Evolutionary conservation across 352 stramenopile species (phyloP).

Genomic region (Globisporangium uncinulatum): DNA sequence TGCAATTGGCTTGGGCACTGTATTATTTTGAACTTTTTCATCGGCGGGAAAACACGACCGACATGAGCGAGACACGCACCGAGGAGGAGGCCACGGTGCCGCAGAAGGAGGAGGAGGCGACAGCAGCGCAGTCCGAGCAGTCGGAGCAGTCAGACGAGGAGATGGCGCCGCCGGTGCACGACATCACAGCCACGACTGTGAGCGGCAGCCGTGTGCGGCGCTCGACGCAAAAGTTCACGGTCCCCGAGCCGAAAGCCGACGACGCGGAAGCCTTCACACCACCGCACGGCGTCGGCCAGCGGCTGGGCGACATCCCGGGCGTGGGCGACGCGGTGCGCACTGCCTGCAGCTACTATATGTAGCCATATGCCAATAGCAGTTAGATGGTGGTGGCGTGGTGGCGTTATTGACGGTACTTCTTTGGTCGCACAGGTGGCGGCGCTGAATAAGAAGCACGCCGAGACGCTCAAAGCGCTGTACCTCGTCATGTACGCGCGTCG

Average conservation of each 20-base stretch:
- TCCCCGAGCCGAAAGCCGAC: constrained; percentile 36
- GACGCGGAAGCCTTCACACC: constrained; percentile 60
- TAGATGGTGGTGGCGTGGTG: neutral
- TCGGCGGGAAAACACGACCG: too few relatives aligned
- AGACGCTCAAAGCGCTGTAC: constrained; percentile 79
- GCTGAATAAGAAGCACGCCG: constrained; percentile 63
- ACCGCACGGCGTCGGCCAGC: constrained; percentile 41
- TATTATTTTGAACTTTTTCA: too few relatives aligned
- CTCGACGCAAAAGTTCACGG: constrained; percentile 65
- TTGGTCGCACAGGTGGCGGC: constrained; percentile 39
- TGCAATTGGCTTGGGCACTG: too few relatives aligned
- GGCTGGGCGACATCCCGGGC: constrained; percentile 60
- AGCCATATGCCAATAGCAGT: neutral
- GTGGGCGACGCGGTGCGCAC: constrained; percentile 39
- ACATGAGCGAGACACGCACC: constrained; percentile 3
- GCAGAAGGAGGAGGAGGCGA: neutral
- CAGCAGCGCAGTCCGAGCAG: neutral
- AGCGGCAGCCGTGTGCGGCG: constrained; percentile 51
- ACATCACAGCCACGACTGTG: constrained; percentile 17
- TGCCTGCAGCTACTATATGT: neutral
- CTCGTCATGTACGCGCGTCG: constrained; percentile 70
- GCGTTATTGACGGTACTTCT: neutral
- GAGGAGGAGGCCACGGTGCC: neutral
- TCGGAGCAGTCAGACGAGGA: constrained; percentile 4
- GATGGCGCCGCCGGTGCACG: constrained; percentile 5